phyloP scores from a whole-genome alignment of 2,329 filamentous ascomycete genomes.

The Didymella arachidicola region DNA sequence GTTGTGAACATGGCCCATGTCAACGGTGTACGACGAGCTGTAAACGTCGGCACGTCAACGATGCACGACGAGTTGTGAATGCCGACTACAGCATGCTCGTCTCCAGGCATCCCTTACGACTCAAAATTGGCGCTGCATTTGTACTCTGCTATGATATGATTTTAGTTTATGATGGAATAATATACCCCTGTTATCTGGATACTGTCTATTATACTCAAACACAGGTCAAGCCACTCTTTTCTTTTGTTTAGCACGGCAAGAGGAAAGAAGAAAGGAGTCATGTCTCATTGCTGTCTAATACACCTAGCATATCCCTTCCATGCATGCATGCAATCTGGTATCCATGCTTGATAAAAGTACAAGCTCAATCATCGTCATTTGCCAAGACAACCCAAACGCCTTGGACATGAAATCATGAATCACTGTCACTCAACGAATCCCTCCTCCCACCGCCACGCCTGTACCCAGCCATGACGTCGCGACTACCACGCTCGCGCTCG shows the following conservation, averaged over 20 bases:
- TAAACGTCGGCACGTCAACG: conserved; percentile 32
- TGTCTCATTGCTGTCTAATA: too few relatives aligned
- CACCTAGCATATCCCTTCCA: too few relatives aligned
- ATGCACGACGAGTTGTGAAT: not conserved
- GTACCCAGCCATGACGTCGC: conserved; percentile 56
- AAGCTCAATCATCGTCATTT: not conserved
- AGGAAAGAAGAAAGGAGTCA: too few relatives aligned
- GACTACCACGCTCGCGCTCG: conserved; percentile 27
- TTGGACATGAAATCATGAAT: too few relatives aligned
- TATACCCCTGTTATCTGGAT: too few relatives aligned
- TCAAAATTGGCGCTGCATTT: conserved; percentile 14
- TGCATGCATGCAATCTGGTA: not conserved
- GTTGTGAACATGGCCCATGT: conserved; percentile 59
- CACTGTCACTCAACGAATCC: conserved; percentile 64
- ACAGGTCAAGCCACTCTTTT: too few relatives aligned
- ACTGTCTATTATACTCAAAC: too few relatives aligned
- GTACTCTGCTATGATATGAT: conserved; percentile 18
- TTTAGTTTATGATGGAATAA: not conserved
- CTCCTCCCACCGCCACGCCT: conserved; percentile 54
- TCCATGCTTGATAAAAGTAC: conserved; percentile 12
- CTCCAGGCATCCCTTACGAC: conserved; percentile 6
- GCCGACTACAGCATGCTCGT: not conserved
- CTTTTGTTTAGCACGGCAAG: too few relatives aligned
- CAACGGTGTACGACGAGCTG: conserved; percentile 62
- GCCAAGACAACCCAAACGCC: conserved; percentile 17